These are phyloP conservation scores for Aureobasidium sp. DNA, from an alignment of 2,329 filamentous ascomycete genomes.

Conservation along the genomic window DNA sequence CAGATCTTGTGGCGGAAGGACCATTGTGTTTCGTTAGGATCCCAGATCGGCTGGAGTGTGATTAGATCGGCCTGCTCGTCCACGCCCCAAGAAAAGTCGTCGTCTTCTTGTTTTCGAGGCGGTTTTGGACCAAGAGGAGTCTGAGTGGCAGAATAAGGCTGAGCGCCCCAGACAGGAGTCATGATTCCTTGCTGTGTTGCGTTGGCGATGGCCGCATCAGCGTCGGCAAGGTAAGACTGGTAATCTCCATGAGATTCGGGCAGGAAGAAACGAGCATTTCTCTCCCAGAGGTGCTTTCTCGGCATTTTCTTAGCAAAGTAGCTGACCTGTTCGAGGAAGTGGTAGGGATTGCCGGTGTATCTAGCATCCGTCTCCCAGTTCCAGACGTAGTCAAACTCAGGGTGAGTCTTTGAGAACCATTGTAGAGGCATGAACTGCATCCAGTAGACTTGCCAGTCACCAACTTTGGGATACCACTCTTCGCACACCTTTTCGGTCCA, in stretches of 20 bases:
- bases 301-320: constrained; percentile 47
- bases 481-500: constrained; percentile 56
- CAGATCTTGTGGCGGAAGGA: constrained; percentile 42
- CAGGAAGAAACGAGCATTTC: constrained; percentile 49
- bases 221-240: constrained; percentile 36
- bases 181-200: constrained; percentile 30
- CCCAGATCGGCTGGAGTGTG: constrained; percentile 84
- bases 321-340: constrained; percentile 60
- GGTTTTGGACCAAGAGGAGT: constrained; percentile 70
- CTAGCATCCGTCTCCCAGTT: constrained; percentile 82
- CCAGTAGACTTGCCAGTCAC: constrained; percentile 43
- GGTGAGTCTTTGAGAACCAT: constrained; percentile 66
- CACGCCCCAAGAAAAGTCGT: constrained; percentile 79
- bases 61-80: constrained; percentile 88
- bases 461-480: constrained; percentile 42
- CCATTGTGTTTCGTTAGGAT: constrained; percentile 83
- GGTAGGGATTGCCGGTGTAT: constrained; percentile 73
- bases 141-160: constrained; percentile 61
- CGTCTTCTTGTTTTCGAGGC: constrained; percentile 64
- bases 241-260: constrained; percentile 45
- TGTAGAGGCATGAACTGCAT: constrained; percentile 65
- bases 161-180: constrained; percentile 75
- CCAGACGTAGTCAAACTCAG: constrained; percentile 71
- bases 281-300: constrained; percentile 51
- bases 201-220: constrained; percentile 33